A percentile compares a stretch with the other conserved stretches of the same genome.
Evolutionary conservation across 2,329 filamentous ascomycete genomes (phyloP).

Genomic region (Colletotrichum higginsianum): DNA sequence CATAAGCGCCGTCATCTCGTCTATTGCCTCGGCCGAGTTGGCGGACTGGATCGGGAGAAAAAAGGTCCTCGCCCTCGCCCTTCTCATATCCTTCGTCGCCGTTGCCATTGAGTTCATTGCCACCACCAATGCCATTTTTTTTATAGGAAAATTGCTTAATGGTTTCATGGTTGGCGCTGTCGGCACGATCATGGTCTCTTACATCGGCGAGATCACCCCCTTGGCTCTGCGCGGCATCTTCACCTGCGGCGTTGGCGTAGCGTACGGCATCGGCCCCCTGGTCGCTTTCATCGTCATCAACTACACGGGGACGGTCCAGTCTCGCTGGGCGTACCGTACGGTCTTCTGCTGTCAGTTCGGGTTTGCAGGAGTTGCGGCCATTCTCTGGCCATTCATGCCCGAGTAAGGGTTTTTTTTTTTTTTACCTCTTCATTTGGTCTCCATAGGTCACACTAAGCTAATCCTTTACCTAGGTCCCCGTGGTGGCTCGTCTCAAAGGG

Average conservation of each 20-base stretch:
- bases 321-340: constrained; percentile 53
- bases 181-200: constrained; percentile 48
- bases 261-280: constrained; percentile 52
- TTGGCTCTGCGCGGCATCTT: constrained; percentile 49
- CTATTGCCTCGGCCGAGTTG: constrained; percentile 50
- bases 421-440: not conserved
- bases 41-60: constrained; percentile 54
- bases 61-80: constrained; percentile 51
- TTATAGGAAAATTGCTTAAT: constrained; percentile 59
- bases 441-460: not conserved
- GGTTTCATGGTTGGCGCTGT: constrained; percentile 54
- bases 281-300: constrained; percentile 52
- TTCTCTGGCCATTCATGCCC: constrained; percentile 56
- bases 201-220: constrained; percentile 52
- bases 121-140: constrained; percentile 57
- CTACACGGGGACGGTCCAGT: constrained; percentile 46
- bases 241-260: constrained; percentile 49
- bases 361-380: constrained; percentile 49
- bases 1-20: constrained; percentile 47
- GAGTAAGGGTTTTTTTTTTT: constrained; percentile 49
- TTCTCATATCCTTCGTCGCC: constrained; percentile 55
- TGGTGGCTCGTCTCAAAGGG: constrained; percentile 57
- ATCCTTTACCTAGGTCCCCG: constrained; percentile 48
- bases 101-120: constrained; percentile 59
- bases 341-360: constrained; percentile 54